Base-by-base conservation (phyloP, 176 grass and related monocot species). In the Oryza coarctata region DNA sequence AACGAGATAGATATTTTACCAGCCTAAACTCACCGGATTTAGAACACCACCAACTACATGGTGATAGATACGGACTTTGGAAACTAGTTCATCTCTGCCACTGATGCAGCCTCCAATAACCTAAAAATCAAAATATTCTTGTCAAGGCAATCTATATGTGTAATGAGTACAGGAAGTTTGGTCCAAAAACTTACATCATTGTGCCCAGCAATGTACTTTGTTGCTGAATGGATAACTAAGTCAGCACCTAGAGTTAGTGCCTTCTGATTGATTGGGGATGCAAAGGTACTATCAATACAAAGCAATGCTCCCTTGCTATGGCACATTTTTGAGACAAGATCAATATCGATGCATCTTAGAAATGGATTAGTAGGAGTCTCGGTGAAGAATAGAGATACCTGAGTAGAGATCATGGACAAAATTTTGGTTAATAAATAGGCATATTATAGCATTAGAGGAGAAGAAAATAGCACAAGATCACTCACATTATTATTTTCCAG, bases 291-390 rank as follows among this genome's bases (percentile, higher is more conserved):
- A 86, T 99, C 96, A 65, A 99, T 99, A 66, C 96, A 99, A 41
- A 99, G 93, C 78, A 95, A 70, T 20, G 93, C 77, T 78, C 96
- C 96, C 89, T 99, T 99, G 82, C 69, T 90, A 77, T 99, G 96
- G 86, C 96, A 99, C 84, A 99, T 90, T 57, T 92, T 75, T 73
- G 96, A 90, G 74, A 99, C 93, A 69, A 95, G 86, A 73, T 87
- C 93, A 80, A 99, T 78, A 85, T 99, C 96, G 78, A 99, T 92
- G 47, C 96, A 99, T 86, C 96, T 87, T 35, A 99, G 91, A 86
- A 99, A 99, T 83, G 96, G 96, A 89, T 99, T 99, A 32, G 96
- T 99, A 85, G 96, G 96, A 78, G 96, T 95, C 85, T 99, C 96
- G 0, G 96, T 93, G 85, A 99, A 99, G 74, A 99, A 95, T 52